phyloP scores from a whole-genome alignment of 306 rosid genomes.

The Malus fusca region DNA sequence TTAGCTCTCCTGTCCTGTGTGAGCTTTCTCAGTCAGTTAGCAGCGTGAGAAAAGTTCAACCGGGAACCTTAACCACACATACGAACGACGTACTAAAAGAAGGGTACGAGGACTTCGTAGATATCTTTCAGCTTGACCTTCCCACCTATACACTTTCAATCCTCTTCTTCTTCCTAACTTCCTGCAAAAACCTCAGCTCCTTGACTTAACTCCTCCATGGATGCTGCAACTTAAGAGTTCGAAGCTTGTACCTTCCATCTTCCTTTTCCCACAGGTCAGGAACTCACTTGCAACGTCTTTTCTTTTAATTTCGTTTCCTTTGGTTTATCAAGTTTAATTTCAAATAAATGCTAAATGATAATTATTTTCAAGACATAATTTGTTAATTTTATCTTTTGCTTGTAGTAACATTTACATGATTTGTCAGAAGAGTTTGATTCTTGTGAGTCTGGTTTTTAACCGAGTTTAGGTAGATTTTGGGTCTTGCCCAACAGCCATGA shows the following conservation, averaged over 20 bases:
- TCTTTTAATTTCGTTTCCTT: background rate
- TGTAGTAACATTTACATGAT: background rate
- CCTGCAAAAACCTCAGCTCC: background rate
- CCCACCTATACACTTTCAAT: slow-evolving; percentile 1
- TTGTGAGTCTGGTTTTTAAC: background rate
- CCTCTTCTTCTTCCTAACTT: background rate
- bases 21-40: background rate
- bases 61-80: background rate
- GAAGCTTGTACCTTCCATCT: background rate
- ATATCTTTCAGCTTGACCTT: background rate
- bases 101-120: background rate
- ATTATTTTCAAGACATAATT: background rate
- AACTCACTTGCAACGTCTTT: background rate
- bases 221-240: background rate
- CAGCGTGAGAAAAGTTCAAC: background rate
- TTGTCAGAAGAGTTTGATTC: background rate
- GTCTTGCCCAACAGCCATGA: background rate
- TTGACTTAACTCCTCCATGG: background rate
- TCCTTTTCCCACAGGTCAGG: background rate
- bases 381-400: background rate
- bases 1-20: background rate
- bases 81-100: background rate
- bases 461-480: background rate
- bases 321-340: background rate
- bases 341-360: background rate